A percentile compares a stretch with the other conserved stretches of the same genome.
These are phyloP conservation scores for Xylaria curta DNA, from an alignment of 495 filamentous ascomycete genomes.

Conservation along the genomic window DNA sequence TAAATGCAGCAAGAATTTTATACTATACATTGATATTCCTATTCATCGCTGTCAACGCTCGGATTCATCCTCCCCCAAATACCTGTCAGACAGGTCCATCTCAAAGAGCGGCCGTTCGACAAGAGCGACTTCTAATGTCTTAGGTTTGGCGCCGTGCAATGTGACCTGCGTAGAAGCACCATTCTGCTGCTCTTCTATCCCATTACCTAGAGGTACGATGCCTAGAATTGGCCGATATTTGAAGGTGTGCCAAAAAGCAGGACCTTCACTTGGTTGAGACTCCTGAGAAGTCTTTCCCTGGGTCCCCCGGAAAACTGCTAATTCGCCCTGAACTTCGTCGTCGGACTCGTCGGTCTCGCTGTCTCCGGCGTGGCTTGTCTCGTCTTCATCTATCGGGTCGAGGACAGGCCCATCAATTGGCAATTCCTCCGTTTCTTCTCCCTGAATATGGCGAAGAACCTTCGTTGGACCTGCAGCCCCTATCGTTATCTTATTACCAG, in stretches of 20 bases:
- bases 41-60: constrained; percentile 30
- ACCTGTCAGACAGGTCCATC: constrained; percentile 77
- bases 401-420: constrained; percentile 28
- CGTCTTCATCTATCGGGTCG: constrained; percentile 45
- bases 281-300: constrained; percentile 31
- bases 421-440: constrained; percentile 38
- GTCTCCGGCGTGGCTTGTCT: constrained; percentile 44
- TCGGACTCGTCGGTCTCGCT: constrained; percentile 53
- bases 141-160: constrained; percentile 36
- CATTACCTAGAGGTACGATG: constrained; percentile 70
- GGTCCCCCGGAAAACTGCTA: constrained; percentile 44
- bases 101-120: constrained; percentile 89
- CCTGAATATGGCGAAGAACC: constrained; percentile 36
- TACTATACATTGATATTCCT: background rate
- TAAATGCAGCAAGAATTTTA: background rate
- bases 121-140: constrained; percentile 76
- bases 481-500: constrained; percentile 65
- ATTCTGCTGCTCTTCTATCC: constrained; percentile 37
- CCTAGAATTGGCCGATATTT: constrained; percentile 93
- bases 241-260: constrained; percentile 78
- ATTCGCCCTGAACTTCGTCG: constrained; percentile 44
- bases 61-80: constrained; percentile 70
- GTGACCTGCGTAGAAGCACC: constrained; percentile 23
- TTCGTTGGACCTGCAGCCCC: constrained; percentile 48
- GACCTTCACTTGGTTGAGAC: constrained; percentile 32